Conservation (phyloP, 1,139 yeast genomes). For the Pichia sp. region DNA sequence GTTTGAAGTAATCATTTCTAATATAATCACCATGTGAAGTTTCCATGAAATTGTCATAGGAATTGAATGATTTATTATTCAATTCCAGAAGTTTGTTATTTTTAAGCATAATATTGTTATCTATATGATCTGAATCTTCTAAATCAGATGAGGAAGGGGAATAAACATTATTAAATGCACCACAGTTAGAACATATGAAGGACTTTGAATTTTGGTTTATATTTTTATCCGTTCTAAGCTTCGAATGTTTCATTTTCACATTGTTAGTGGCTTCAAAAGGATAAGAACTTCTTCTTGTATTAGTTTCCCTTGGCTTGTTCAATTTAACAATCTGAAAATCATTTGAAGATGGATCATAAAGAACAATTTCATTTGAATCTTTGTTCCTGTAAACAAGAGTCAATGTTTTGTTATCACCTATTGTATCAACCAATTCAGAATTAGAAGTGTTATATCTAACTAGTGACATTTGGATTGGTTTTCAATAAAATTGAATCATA, state of each 20-base stretch:
- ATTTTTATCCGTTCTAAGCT: neutral
- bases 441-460: conserved; percentile 8
- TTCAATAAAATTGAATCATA: neutral
- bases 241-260: too few species aligned
- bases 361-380: conserved; percentile 10
- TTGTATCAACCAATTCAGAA: neutral
- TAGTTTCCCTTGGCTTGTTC: neutral
- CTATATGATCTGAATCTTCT: too few species aligned
- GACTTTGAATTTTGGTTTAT: neutral
- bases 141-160: neutral
- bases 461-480: conserved; percentile 4
- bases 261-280: neutral
- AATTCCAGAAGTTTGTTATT: neutral
- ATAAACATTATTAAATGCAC: conserved; percentile 1
- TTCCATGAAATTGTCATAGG: conserved; percentile 4
- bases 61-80: neutral
- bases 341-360: conserved; percentile 7
- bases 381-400: conserved; percentile 8
- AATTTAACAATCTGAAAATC: conserved; percentile 9
- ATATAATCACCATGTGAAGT: conserved; percentile 14
- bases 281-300: neutral
- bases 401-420: neutral
- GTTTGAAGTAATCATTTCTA: conserved; percentile 25
- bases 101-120: neutral
- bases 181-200: conserved; percentile 8